Evolutionary conservation across 441 rosid genomes (phyloP).

Genomic region (Mallotus japonicus): DNA sequence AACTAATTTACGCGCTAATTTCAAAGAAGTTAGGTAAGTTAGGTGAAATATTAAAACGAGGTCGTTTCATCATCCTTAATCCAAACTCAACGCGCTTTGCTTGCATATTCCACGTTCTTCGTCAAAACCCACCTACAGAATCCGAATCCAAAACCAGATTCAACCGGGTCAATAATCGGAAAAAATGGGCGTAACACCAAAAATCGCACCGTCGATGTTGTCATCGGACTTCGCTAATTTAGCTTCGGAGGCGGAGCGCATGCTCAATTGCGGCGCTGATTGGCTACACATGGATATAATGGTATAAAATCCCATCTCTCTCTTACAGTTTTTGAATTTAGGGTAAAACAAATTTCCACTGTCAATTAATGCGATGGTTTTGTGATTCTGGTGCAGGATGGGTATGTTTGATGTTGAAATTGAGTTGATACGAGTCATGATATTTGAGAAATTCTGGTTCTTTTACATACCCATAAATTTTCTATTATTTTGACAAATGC

Average conservation of each 20-base stretch:
- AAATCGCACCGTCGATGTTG: conserved; percentile 91
- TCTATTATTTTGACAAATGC: not conserved
- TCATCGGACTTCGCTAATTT: conserved; percentile 92
- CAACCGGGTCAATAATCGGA: conserved; percentile 1
- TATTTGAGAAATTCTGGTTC: conserved; percentile 12
- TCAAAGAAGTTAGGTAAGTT: not conserved
- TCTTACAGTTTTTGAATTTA: too few species aligned
- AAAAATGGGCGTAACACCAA: conserved; percentile 55
- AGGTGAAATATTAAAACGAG: not conserved
- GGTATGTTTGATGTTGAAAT: conserved; percentile 45
- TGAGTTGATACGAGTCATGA: not conserved
- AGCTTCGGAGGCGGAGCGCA: conserved; percentile 79
- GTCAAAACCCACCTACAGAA: not conserved
- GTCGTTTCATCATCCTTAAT: not conserved
- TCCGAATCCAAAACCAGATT: not conserved
- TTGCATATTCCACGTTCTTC: not conserved
- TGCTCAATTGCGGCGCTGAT: conserved; percentile 81
- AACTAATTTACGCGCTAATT: not conserved
- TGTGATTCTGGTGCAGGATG: conserved; percentile 60
- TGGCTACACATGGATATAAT: conserved; percentile 99
- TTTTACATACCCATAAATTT: not conserved
- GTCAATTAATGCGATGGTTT: too few species aligned
- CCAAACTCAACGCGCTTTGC: not conserved
- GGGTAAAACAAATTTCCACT: too few species aligned
- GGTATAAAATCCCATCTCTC: conserved; percentile 32